Percentiles rank a stretch among this genome's conserved stretches.
These are phyloP conservation scores for Rhizoctonia solani DNA, from an alignment of 1,284 basidiomycete genomes.

Conservation along the genomic window DNA sequence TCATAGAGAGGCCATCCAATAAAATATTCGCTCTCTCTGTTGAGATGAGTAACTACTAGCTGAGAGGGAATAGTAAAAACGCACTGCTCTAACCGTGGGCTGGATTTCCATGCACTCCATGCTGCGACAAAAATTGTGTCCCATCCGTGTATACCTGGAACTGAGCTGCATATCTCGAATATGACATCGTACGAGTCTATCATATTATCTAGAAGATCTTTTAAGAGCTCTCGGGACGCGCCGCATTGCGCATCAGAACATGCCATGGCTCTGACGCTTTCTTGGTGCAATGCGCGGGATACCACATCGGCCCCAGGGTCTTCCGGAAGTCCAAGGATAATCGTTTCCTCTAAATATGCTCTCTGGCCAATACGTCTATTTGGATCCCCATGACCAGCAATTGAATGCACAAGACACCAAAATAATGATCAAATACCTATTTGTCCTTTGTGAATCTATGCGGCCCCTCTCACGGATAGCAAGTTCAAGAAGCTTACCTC, in stretches of 20 bases:
- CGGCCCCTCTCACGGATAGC: not conserved
- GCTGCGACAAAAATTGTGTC: not conserved
- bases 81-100: not conserved
- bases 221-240: not conserved
- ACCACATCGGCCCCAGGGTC: not conserved
- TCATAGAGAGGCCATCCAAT: not conserved
- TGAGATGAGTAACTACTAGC: not conserved
- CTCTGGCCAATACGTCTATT: not conserved
- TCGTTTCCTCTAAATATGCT: not conserved
- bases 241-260: not conserved
- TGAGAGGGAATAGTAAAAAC: not conserved
- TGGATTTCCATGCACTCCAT: not conserved
- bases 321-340: too few relatives aligned
- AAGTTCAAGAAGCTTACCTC: not conserved
- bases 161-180: not conserved
- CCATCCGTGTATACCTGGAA: constrained; percentile 13
- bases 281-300: not conserved
- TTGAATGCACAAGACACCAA: not conserved
- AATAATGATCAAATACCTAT: constrained; percentile 4
- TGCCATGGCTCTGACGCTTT: not conserved
- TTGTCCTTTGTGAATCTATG: not conserved
- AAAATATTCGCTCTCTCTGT: not conserved
- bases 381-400: not conserved
- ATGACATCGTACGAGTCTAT: not conserved
- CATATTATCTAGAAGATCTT: not conserved